Conservation (phyloP, 495 filamentous ascomycete species). For the Talaromyces stipitatus region DNA sequence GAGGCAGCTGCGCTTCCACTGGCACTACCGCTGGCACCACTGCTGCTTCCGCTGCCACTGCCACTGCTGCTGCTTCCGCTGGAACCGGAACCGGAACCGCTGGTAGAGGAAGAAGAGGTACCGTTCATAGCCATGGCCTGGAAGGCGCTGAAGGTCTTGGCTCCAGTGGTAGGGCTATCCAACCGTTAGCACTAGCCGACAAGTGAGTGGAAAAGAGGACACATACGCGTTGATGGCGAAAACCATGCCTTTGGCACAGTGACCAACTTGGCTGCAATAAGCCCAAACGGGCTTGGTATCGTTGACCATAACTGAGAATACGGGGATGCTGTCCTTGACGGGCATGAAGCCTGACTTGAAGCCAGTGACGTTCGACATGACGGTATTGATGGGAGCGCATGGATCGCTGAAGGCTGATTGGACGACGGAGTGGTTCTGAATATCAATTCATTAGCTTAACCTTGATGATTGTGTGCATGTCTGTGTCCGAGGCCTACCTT, state of each 20-base stretch:
- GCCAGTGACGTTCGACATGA: constrained; percentile 16
- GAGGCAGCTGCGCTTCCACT: not conserved
- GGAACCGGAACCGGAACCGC: not conserved
- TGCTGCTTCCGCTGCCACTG: not conserved
- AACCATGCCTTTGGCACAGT: constrained; percentile 46
- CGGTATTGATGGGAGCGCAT: constrained; percentile 32
- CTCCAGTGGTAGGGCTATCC: not conserved
- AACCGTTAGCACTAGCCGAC: not conserved
- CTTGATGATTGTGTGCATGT: not conserved
- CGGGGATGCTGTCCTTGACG: constrained; percentile 16
- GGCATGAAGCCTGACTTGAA: constrained; percentile 21
- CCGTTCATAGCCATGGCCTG: not conserved
- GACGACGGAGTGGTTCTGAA: constrained; percentile 39
- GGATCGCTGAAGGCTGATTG: constrained; percentile 35
- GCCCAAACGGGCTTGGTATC: constrained; percentile 49
- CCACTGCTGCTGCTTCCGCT: not conserved
- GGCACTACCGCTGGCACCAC: not conserved
- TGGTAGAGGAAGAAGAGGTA: not conserved
- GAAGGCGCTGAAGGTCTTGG: constrained; percentile 1
- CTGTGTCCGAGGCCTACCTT: constrained; percentile 16
- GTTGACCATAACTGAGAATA: constrained; percentile 35
- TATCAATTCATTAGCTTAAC: constrained; percentile 8
- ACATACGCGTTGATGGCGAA: constrained; percentile 34
- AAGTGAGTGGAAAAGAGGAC: not conserved
- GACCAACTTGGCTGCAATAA: constrained; percentile 46